A percentile compares a stretch with the other conserved stretches of the same genome.
phyloP scores from a whole-genome alignment of 2,329 filamentous ascomycete species.

The Acrocalymma vagum region DNA sequence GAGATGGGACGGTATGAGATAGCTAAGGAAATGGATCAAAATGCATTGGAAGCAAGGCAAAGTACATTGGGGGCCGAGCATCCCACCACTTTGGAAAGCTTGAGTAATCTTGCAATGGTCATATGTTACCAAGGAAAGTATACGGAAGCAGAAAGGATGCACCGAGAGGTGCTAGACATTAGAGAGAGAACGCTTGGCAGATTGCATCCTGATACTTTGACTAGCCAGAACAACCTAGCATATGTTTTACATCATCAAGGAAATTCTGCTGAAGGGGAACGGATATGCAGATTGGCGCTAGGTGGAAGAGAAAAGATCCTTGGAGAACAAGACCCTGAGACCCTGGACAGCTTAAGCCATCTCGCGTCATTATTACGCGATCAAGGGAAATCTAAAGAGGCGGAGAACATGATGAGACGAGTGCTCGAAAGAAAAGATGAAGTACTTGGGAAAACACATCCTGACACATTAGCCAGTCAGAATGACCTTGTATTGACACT shows the following conservation, averaged over 20 bases:
- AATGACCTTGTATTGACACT: neutral
- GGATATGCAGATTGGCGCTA: too few species aligned
- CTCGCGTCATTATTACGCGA: constrained; percentile 5
- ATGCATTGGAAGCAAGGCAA: neutral
- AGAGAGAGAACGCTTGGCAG: constrained; percentile 3
- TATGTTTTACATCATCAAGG: too few species aligned
- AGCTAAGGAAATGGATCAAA: constrained; percentile 1
- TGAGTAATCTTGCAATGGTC: constrained; percentile 16
- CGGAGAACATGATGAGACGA: constrained; percentile 2
- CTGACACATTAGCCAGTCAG: constrained; percentile 2
- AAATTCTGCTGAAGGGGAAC: too few species aligned
- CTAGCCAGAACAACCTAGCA: neutral
- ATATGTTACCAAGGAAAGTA: constrained; percentile 12
- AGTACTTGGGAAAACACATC: too few species aligned
- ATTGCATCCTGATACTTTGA: constrained; percentile 1
- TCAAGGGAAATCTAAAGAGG: constrained; percentile 5
- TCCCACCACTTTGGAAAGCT: constrained; percentile 3
- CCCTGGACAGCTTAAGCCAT: constrained; percentile 7
- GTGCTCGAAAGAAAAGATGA: too few species aligned
- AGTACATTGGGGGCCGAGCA: constrained; percentile 10
- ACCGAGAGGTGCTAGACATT: constrained; percentile 6
- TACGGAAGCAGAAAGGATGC: constrained; percentile 10
- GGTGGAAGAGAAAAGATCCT: too few species aligned
- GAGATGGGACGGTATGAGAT: constrained; percentile 5
- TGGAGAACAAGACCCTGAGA: too few species aligned